Evolutionary conservation across 768 basidiomycete species (phyloP).

Genomic region (Agaricus sinodeliciosus): DNA sequence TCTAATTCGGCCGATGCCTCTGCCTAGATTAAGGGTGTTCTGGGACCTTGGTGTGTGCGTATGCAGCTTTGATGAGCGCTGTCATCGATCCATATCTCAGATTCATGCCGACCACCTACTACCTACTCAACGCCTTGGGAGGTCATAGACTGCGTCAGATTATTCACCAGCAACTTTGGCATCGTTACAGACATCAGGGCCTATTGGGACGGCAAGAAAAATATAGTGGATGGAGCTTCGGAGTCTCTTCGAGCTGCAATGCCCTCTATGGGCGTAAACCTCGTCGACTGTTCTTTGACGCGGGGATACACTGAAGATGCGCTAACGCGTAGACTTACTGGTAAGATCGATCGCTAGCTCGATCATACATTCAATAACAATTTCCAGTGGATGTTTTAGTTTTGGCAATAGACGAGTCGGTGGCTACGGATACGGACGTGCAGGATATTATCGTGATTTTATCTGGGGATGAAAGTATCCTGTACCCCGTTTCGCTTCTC

Average conservation of each 20-base stretch:
- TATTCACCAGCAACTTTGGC: constrained; percentile 3
- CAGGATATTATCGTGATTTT: constrained; percentile 5
- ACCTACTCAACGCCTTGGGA: constrained; percentile 3
- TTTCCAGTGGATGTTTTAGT: constrained; percentile 4
- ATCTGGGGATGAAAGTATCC: constrained; percentile 1
- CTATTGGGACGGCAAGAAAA: constrained; percentile 6
- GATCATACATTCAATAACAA: background rate
- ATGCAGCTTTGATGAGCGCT: background rate
- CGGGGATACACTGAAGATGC: background rate
- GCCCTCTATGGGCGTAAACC: constrained; percentile 1
- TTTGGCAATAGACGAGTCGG: constrained; percentile 1
- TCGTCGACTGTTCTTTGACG: constrained; percentile 1
- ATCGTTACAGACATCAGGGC: constrained; percentile 9
- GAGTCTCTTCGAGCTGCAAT: background rate
- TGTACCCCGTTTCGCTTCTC: constrained; percentile 8
- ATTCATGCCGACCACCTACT: constrained; percentile 7
- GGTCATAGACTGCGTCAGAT: constrained; percentile 3
- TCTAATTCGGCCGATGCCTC: background rate
- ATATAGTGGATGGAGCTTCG: background rate
- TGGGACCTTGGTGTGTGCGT: constrained; percentile 13
- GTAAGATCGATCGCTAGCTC: background rate
- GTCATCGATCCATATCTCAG: background rate
- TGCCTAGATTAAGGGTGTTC: constrained; percentile 1
- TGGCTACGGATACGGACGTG: background rate
- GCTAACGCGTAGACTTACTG: background rate